phyloP scores from a whole-genome alignment of 2,329 filamentous ascomycete genomes.

The Colletotrichum trifolii region DNA sequence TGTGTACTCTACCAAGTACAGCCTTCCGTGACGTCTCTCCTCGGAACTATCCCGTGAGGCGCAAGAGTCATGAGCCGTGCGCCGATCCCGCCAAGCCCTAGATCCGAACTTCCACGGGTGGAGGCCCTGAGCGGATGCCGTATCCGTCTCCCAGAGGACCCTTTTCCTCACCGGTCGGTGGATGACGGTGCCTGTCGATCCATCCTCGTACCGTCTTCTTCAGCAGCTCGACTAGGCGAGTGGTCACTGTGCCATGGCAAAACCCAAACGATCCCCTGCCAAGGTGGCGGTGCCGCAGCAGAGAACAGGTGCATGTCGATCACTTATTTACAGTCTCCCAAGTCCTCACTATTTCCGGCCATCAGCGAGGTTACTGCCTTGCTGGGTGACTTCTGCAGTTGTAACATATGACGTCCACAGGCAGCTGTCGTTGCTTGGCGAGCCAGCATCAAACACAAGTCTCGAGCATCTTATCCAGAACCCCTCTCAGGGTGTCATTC shows the following conservation, averaged over 20 bases:
- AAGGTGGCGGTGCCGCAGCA: constrained; percentile 14
- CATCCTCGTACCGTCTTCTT: not conserved
- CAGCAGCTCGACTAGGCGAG: not conserved
- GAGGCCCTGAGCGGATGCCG: constrained; percentile 11
- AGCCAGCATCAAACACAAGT: constrained; percentile 71
- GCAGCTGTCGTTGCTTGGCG: no score
- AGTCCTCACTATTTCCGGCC: not conserved
- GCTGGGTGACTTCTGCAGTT: constrained; percentile 5
- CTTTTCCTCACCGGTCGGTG: constrained; percentile 14
- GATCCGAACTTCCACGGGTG: constrained; percentile 15
- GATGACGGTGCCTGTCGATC: constrained; percentile 29
- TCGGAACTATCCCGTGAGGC: constrained; percentile 19
- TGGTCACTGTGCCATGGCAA: constrained; percentile 5
- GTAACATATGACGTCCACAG: not conserved
- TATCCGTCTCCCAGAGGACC: constrained; percentile 4
- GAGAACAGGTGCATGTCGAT: constrained; percentile 24
- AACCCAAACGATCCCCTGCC: constrained; percentile 10
- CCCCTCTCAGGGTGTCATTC: constrained; percentile 88
- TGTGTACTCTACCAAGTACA: no score
- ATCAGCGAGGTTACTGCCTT: not conserved
- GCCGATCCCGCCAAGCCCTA: constrained; percentile 30
- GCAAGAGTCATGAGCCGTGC: constrained; percentile 31
- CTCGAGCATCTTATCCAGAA: constrained; percentile 93
- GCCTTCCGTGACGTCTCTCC: constrained; percentile 23
- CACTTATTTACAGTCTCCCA: constrained; percentile 10